These are phyloP conservation scores for Epichloe sylvatica DNA, from an alignment of 2,329 filamentous ascomycete species.

Conservation along the genomic window DNA sequence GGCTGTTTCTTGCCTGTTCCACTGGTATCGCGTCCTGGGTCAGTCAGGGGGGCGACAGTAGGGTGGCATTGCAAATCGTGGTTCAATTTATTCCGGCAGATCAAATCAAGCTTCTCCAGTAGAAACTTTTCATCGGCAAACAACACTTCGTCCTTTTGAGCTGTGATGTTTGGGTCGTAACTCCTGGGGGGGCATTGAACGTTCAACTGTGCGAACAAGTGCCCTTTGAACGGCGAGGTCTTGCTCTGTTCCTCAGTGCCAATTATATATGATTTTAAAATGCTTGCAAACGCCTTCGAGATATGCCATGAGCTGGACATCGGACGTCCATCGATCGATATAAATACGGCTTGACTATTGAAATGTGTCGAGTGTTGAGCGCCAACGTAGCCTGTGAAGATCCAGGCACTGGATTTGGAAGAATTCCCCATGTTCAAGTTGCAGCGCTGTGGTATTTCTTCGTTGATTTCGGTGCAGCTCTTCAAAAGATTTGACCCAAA, in stretches of 20 bases:
- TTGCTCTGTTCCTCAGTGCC: neutral
- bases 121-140: conserved; percentile 42
- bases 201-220: conserved; percentile 49
- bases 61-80: neutral
- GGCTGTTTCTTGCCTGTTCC: neutral
- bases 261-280: conserved; percentile 33
- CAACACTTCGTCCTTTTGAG: conserved; percentile 57
- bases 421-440: neutral
- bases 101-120: conserved; percentile 29
- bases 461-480: conserved; percentile 34
- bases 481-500: conserved; percentile 42
- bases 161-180: conserved; percentile 61
- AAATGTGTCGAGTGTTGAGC: conserved; percentile 27
- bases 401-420: conserved; percentile 1
- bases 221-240: conserved; percentile 18
- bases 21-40: neutral
- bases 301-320: conserved; percentile 31
- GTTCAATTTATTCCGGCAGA: conserved; percentile 29
- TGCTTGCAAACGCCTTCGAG: conserved; percentile 42
- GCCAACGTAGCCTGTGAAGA: conserved; percentile 40
- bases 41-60: neutral
- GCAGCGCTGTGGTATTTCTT: neutral
- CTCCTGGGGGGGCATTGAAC: conserved; percentile 46
- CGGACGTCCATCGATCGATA: conserved; percentile 57
- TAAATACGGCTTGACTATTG: conserved; percentile 27